phyloP scores from a whole-genome alignment of 2,329 filamentous ascomycete genomes.

The Pyrenophora teres region DNA sequence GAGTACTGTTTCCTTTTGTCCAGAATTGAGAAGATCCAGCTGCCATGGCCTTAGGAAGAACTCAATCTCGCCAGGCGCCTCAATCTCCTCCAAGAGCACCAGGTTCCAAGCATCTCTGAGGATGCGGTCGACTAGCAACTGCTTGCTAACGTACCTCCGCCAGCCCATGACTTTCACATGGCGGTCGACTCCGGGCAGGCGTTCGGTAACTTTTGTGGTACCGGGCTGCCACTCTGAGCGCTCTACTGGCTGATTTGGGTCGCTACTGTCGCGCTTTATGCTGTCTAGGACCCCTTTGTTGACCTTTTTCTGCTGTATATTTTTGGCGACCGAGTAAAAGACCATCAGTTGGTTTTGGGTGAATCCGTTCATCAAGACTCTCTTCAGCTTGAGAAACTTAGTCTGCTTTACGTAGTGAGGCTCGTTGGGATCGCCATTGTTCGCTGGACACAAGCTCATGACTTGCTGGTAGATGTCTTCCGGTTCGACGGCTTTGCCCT shows the following conservation, averaged over 20 bases:
- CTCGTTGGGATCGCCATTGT: conserved; percentile 23
- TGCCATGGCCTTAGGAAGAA: conserved; percentile 43
- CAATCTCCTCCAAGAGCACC: conserved; percentile 42
- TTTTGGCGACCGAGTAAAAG: conserved; percentile 38
- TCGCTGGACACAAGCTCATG: conserved; percentile 36
- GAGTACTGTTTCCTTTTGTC: conserved; percentile 31
- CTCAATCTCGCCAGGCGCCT: conserved; percentile 43
- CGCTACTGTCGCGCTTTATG: conserved; percentile 16
- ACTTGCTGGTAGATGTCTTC: conserved; percentile 40
- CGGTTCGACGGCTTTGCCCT: conserved; percentile 26
- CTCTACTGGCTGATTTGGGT: conserved; percentile 19
- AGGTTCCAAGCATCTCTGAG: conserved; percentile 42
- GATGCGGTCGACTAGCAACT: conserved; percentile 40
- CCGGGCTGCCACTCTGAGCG: conserved; percentile 43
- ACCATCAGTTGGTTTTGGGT: conserved; percentile 35
- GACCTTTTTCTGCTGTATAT: conserved; percentile 22
- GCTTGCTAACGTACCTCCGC: conserved; percentile 31
- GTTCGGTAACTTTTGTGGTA: conserved; percentile 27
- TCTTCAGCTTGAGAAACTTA: conserved; percentile 32
- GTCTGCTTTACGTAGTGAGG: conserved; percentile 37
- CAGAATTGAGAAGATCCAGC: conserved; percentile 34
- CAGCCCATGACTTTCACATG: conserved; percentile 9
- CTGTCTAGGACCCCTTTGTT: conserved; percentile 24
- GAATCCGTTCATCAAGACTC: conserved; percentile 33
- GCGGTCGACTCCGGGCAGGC: conserved; percentile 31